These are phyloP conservation scores for Cystobasidium onofrii DNA, from an alignment of 768 basidiomycete species.

Conservation along the genomic window DNA sequence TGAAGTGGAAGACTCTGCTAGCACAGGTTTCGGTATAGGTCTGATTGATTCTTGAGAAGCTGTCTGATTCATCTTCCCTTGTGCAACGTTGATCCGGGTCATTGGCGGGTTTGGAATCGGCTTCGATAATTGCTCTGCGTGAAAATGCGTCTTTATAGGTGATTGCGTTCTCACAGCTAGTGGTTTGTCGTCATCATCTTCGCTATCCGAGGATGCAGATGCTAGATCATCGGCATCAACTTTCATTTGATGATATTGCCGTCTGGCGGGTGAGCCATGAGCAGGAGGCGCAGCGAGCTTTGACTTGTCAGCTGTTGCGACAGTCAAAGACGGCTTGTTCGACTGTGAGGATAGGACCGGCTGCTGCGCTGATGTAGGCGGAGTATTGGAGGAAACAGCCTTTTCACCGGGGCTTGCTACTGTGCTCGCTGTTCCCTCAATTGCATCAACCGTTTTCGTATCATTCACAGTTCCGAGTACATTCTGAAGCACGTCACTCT, in stretches of 20 bases:
- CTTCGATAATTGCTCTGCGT: not conserved
- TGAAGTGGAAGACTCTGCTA: not conserved
- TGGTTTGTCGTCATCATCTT: constrained; percentile 26
- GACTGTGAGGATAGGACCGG: not conserved
- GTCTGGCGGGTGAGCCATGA: not conserved
- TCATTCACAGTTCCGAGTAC: not conserved
- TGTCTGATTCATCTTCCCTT: not conserved
- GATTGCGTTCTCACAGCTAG: constrained; percentile 22
- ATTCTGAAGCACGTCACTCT: not conserved
- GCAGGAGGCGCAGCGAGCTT: not conserved
- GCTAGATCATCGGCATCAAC: constrained; percentile 38
- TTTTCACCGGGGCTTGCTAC: no score
- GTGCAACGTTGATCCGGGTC: not conserved
- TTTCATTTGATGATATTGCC: constrained; percentile 4
- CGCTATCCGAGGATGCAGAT: constrained; percentile 35
- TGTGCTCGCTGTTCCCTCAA: not conserved
- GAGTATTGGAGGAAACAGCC: no score
- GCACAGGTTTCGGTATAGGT: not conserved
- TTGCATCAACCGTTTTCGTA: not conserved
- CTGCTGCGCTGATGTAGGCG: not conserved
- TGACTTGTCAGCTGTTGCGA: not conserved
- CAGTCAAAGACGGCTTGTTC: not conserved
- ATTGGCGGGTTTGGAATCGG: not conserved
- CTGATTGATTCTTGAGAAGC: not conserved
- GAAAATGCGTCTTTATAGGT: constrained; percentile 17